These are phyloP conservation scores for Asterionellopsis glacialis DNA, from an alignment of 108 stramenopile species.

Conservation along the genomic window DNA sequence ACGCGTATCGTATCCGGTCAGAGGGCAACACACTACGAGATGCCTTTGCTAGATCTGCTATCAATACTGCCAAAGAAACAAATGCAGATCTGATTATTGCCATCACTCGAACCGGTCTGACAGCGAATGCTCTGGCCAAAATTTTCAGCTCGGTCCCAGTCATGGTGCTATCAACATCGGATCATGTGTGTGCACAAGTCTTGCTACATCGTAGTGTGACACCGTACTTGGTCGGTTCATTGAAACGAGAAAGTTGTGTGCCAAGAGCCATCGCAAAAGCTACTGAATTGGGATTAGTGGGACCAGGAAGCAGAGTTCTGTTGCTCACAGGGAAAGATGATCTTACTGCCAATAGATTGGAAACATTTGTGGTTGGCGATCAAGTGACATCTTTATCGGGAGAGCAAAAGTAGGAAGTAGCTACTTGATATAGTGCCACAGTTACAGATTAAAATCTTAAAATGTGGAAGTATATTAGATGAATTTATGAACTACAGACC, in stretches of 20 bases:
- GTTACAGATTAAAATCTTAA: too few relatives aligned
- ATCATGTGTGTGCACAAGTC: conserved; percentile 18
- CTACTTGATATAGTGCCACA: too few relatives aligned
- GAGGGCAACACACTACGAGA: conserved; percentile 3
- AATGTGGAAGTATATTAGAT: too few relatives aligned
- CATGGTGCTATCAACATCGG: conserved; percentile 14
- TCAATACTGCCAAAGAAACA: conserved; percentile 3
- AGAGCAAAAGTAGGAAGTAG: too few relatives aligned
- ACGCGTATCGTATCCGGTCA: too few relatives aligned
- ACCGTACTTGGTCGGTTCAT: conserved; percentile 11
- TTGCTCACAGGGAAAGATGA: conserved; percentile 21
- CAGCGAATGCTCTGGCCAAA: conserved; percentile 13
- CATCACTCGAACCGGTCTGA: conserved; percentile 16
- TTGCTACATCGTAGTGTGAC: conserved; percentile 23
- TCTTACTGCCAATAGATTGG: conserved; percentile 17
- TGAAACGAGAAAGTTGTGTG: conserved; percentile 17
- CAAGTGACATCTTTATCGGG: too few relatives aligned
- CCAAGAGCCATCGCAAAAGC: conserved; percentile 29
- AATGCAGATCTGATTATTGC: conserved; percentile 23
- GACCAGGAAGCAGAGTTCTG: conserved; percentile 15
- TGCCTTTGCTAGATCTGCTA: conserved; percentile 9
- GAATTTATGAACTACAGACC: too few relatives aligned
- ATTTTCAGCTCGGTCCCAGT: conserved; percentile 11
- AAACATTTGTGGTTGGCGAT: conserved; percentile 22
- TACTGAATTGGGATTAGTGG: conserved; percentile 20